Evolutionary conservation across 2,329 filamentous ascomycete species (phyloP).

Genomic region (Cadophora luteo-olivacea): DNA sequence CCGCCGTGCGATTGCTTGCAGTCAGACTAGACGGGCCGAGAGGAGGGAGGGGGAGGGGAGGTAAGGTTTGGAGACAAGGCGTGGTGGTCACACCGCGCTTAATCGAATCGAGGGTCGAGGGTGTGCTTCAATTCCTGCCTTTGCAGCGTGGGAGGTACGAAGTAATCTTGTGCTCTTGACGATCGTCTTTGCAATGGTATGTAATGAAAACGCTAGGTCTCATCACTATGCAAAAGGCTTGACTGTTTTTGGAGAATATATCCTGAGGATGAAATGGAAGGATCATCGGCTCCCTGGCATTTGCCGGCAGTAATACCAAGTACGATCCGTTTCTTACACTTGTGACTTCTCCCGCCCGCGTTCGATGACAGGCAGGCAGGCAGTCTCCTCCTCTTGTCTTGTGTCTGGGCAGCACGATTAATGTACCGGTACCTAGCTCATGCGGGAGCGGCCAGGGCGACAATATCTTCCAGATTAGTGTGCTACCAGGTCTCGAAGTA

Average conservation of each 20-base stretch:
- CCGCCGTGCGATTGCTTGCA: constrained; percentile 19
- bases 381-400: background rate
- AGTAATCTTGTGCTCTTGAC: constrained; percentile 8
- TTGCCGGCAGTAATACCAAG: constrained; percentile 34
- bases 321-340: constrained; percentile 28
- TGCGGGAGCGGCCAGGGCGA: constrained; percentile 13
- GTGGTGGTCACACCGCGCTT: constrained; percentile 28
- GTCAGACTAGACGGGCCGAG: constrained; percentile 13
- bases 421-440: constrained; percentile 20
- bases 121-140: constrained; percentile 12
- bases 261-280: constrained; percentile 10
- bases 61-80: background rate
- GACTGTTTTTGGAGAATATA: constrained; percentile 19
- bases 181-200: background rate
- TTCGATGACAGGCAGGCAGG: background rate
- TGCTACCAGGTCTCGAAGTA: constrained; percentile 11
- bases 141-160: background rate
- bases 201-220: background rate
- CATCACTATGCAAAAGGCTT: constrained; percentile 5
- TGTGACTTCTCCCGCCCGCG: background rate
- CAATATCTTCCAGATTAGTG: constrained; percentile 8
- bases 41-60: background rate
- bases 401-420: constrained; percentile 5
- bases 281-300: constrained; percentile 18
- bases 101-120: constrained; percentile 24